Percentiles rank a stretch among this genome's conserved stretches.
Evolutionary conservation across 176 grass and related monocot species (phyloP).

Genomic region (Aegilops sharonensis): DNA sequence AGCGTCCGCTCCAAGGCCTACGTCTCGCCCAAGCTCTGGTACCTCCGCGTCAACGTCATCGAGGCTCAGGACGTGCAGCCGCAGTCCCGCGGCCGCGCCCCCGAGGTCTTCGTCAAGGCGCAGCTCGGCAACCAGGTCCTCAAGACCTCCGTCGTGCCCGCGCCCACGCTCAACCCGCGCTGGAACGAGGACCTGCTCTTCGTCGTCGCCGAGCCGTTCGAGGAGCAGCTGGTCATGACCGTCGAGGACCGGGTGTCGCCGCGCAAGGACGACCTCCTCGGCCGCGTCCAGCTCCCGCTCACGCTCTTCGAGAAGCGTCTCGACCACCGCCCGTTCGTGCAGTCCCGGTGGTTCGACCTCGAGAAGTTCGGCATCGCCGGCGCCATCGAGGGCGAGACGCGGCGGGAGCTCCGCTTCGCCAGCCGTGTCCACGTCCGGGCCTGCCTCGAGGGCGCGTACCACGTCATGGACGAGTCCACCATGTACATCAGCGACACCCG

Average conservation of each 20-base stretch:
- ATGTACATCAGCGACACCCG: slow-evolving; percentile 90
- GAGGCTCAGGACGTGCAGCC: slow-evolving; percentile 92
- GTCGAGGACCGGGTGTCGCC: slow-evolving; percentile 66
- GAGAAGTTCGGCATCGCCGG: slow-evolving; percentile 65
- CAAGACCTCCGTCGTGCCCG: slow-evolving; percentile 48
- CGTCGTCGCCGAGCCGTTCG: slow-evolving; percentile 92
- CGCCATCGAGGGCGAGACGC: slow-evolving; percentile 77
- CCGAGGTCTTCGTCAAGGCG: slow-evolving; percentile 78
- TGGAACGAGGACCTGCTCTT: slow-evolving; percentile 96
- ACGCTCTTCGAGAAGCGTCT: slow-evolving; percentile 75
- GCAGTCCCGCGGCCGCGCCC: slow-evolving; percentile 27
- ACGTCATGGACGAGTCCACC: slow-evolving; percentile 95
- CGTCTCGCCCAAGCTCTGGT: slow-evolving; percentile 89
- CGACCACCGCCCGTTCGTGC: slow-evolving; percentile 72
- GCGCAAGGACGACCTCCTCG: slow-evolving; percentile 77
- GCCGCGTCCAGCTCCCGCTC: slow-evolving; percentile 55
- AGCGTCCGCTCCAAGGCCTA: slow-evolving; percentile 84
- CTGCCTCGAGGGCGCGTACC: slow-evolving; percentile 87
- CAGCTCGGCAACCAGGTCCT: slow-evolving; percentile 82
- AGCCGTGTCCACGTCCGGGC: slow-evolving; percentile 73
- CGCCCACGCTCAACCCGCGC: slow-evolving; percentile 56
- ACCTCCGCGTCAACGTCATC: slow-evolving; percentile 84
- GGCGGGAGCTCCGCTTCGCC: slow-evolving; percentile 74
- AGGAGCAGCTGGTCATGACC: slow-evolving; percentile 78
- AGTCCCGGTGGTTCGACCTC: slow-evolving; percentile 83